Evolutionary conservation across 495 filamentous ascomycete species (phyloP).

Genomic region (Penicillium soppii): DNA sequence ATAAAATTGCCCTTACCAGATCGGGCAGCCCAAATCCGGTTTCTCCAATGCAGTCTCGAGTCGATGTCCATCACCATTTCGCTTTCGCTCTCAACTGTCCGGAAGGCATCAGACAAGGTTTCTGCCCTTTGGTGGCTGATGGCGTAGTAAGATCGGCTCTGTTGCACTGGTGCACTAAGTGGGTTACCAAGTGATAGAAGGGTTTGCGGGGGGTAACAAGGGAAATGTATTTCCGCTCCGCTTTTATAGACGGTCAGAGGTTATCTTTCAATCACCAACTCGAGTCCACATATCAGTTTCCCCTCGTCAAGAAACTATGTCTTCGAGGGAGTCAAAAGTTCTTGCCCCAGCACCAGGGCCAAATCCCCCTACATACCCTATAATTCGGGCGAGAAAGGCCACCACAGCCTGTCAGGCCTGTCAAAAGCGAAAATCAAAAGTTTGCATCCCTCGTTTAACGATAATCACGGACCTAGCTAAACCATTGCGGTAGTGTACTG

Average conservation of each 20-base stretch:
- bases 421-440: constrained; percentile 8
- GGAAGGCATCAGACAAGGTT: background rate
- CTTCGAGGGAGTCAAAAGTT: background rate
- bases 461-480: no score
- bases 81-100: background rate
- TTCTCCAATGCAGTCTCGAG: background rate
- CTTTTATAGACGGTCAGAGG: background rate
- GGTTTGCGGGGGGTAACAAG: background rate
- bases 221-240: background rate
- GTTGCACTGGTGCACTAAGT: background rate
- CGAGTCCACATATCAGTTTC: no score
- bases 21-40: background rate
- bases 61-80: no score
- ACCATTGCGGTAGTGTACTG: background rate
- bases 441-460: background rate
- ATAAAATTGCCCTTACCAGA: background rate
- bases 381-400: background rate
- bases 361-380: background rate
- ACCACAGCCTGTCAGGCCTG: constrained; percentile 8
- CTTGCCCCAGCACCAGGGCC: background rate
- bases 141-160: background rate
- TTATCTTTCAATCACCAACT: no score
- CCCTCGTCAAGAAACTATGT: background rate
- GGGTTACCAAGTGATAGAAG: background rate
- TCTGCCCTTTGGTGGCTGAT: background rate